phyloP scores from a whole-genome alignment of 371 early-diverging fungal genomes.

The Furculomyces boomerangus region DNA sequence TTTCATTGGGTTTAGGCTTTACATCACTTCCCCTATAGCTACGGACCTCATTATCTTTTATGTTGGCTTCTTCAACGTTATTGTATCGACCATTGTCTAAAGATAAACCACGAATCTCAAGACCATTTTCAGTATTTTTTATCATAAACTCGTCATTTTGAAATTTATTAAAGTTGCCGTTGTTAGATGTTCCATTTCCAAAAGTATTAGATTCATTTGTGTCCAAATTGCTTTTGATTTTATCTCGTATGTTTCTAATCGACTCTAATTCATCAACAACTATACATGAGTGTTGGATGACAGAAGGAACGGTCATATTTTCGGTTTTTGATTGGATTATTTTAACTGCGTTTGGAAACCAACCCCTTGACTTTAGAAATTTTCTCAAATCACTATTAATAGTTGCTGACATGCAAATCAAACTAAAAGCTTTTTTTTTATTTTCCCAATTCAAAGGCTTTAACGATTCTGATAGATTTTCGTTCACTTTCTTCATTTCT shows the following conservation, averaged over 20 bases:
- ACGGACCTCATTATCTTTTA: neutral
- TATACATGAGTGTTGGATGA: slow-evolving; percentile 12
- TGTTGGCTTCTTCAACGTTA: neutral
- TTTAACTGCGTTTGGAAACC: slow-evolving; percentile 6
- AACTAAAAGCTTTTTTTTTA: neutral
- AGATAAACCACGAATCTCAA: neutral
- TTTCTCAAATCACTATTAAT: slow-evolving; percentile 6
- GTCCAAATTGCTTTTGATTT: neutral
- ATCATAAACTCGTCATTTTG: neutral
- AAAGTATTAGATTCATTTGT: neutral
- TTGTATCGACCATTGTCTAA: neutral
- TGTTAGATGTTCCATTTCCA: neutral
- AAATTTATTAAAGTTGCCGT: neutral
- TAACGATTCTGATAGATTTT: neutral
- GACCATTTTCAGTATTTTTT: neutral
- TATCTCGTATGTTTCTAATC: slow-evolving; percentile 12
- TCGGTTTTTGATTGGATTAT: neutral
- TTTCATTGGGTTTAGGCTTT: neutral
- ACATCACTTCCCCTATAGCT: neutral
- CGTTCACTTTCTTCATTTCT: neutral
- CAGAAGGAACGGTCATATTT: slow-evolving; percentile 1
- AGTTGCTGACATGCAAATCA: slow-evolving; percentile 14
- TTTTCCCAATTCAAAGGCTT: slow-evolving; percentile 3
- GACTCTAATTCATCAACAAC: slow-evolving; percentile 13
- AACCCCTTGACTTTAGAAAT: slow-evolving; percentile 9